Conservation (phyloP, 1,284 basidiomycete species). For the Macrocybe sp. region DNA sequence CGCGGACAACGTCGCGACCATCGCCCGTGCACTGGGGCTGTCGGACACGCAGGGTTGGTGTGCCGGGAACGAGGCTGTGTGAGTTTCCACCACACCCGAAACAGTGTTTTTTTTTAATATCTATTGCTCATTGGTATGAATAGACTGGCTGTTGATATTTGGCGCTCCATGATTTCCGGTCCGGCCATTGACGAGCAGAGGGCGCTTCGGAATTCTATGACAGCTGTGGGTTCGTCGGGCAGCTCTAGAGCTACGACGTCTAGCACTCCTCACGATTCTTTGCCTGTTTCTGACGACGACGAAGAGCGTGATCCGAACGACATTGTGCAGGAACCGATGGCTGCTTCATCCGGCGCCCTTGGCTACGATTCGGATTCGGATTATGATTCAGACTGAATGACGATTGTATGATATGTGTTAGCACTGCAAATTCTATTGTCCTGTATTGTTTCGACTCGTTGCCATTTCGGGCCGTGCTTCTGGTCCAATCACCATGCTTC, state of each 20-base stretch:
- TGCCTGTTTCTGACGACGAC: background rate
- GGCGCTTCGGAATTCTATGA: conserved; percentile 2
- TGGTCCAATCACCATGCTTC: too few relatives aligned
- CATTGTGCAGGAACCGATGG: background rate
- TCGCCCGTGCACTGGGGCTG: conserved; percentile 18
- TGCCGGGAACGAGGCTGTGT: conserved; percentile 36
- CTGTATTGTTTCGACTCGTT: too few relatives aligned
- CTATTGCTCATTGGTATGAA: background rate
- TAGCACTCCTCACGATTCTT: background rate
- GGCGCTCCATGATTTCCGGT: conserved; percentile 29
- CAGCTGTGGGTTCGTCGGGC: background rate
- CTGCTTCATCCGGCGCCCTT: background rate
- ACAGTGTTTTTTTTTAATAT: background rate
- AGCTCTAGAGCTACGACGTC: background rate
- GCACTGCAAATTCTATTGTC: too few relatives aligned
- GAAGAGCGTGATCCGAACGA: conserved; percentile 1
- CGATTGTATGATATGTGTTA: background rate
- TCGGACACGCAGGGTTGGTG: conserved; percentile 24
- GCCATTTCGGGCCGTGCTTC: too few relatives aligned
- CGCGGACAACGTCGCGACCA: conserved; percentile 16
- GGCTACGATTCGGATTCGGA: too few relatives aligned
- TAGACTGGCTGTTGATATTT: conserved; percentile 26
- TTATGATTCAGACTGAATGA: background rate
- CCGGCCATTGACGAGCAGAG: conserved; percentile 28
- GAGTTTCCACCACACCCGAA: conserved; percentile 6